Base-by-base conservation (phyloP, 2,329 filamentous ascomycete species). In the Tolypocladium album region DNA sequence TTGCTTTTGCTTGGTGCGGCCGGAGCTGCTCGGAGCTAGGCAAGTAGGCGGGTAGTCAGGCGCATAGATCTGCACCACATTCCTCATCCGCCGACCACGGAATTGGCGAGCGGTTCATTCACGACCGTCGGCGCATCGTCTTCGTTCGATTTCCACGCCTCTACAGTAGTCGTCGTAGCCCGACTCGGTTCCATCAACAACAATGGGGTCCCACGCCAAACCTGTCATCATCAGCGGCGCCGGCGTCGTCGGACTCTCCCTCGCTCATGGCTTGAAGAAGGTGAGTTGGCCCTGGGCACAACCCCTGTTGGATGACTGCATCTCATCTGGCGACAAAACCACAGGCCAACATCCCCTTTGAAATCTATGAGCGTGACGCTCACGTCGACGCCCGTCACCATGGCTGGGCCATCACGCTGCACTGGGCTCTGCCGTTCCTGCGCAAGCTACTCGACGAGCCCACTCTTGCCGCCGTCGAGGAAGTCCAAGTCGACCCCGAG, bases 371-470 rank as follows among this genome's bases (percentile, higher is more conserved):
- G 60, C 69, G 70, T 42, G 64, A 69, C 66, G 64, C 64, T 24
- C 62, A 68, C 55, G 63, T 69, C 59, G 66, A 67, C 56, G 63
- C 65, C 24, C 71, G 72, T 24, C 61, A 63, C 3, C 77, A 79
- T 47, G 82, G 83, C 56, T 86, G 83, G 84, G 83, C 80, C 50
- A 74, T 87, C 57, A 85, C 83, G 1, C 69, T 86, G 40, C 82
- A 86, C 65, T 86, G 83, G 82, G 79, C 75, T 24, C 72, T 84
- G 15, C 68, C 65, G 2, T 71, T 66, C 42, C 63, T 72, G 12
- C 57, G 59, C 20, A 60, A 69, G 59, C 61, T 71, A 17, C 59
- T 71, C 2, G 67, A 68, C 24, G 59, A 60, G 7, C 60, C 62
- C 9, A 69, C 67, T 0, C 45, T 70, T 7, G 59, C 58, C 3